Base-by-base conservation (phyloP, 208 protist genomes). In the Trypanosoma scelopori region DNA sequence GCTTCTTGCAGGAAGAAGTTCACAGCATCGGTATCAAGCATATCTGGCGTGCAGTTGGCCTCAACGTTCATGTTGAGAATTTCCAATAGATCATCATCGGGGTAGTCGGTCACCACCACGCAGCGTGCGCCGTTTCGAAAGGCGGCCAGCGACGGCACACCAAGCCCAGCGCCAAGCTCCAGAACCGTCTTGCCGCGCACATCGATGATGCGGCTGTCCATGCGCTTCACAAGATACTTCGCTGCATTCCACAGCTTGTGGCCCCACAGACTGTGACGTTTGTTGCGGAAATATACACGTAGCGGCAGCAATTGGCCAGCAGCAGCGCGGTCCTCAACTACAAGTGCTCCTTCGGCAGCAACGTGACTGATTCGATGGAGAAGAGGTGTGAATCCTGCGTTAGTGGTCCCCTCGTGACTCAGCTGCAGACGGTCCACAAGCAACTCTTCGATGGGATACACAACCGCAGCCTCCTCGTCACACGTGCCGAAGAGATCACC, bases 221-320 rank as follows among this genome's bases (percentile, higher is more conserved):
- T 95, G 48, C 82, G 84, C 78, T 95, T 95, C 13, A 82, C 76
- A 25, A 95, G 52, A 65, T 95, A 95, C 79, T 91, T 91, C 15
- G 89, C 89, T 0, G 89, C 89, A 52, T 95, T 95, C 87, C 89
- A 95, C 32, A 95, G 65, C 35, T 76, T 79, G 63, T 95, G 89
- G 12, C 89, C 89, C 87, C 89, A 95, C 28, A 95, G 69, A 61
- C 86, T 93, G 74, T 95, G 89, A 3, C 83, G 86, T 64, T 93
- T 93, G 49, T 90, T 82, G 13, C 89, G 84, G 63, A 80, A 89
- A 50, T 81, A 71, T 16, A 93, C 81, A 12, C 55, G 53, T n/a
- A 89, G 69, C 25, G 79, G 80, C 0, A 56, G 48, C 1, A 79
- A 74, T 1, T 37, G 32, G 9, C 43, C 27, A 0, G 73, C 30